Base-by-base conservation (phyloP, 148 eudicot species). In the Camellia sinensis region DNA sequence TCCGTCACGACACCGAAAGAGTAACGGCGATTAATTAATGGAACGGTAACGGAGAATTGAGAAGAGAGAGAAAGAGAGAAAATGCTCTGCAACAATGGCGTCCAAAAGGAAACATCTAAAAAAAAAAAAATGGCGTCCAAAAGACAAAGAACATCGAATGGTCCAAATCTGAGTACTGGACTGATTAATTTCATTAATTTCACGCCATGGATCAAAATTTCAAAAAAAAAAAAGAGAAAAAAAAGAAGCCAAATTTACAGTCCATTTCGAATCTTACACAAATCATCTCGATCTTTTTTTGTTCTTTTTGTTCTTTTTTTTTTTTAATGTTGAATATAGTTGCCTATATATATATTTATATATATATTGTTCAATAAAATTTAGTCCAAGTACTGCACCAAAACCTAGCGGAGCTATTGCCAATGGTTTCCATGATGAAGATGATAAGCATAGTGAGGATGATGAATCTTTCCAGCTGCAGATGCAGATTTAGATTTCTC, bases 391-490 rank as follows among this genome's bases (percentile, higher is more conserved):
- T 69, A 29, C 37, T 29, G 21, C 74, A 2, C 57, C 74, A n/a
- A 71, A 67, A 62, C 78, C 73, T 64, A 72, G 73, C 69, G 11
- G 80, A n/a, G 79, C 53, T 83, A 84, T 85, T 86, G 89, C 89
- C 87, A 90, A 71, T 88, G 86, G 81, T 83, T 84, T 19, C 90
- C 93, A 64, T 87, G 82, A 54, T 87, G 90, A 67, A 87, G 56
- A n/a, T 87, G 79, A 74, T 86, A 87, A 40, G 81, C 81, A 62
- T 81, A 71, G 73, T 77, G 79, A 81, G 77, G 79, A 50, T 81
- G 82, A 6, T 72, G 85, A n/a, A 78, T 54, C 70, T 77, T 83
- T 29, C 74, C 80, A 6, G 82, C 82, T 9, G 3, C 69, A 3
- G 86, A 29, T 29, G 37, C 37, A 29, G 37, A 29, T 29, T 29